phyloP scores from a whole-genome alignment of 768 basidiomycete genomes.

The Naematelia encephala region DNA sequence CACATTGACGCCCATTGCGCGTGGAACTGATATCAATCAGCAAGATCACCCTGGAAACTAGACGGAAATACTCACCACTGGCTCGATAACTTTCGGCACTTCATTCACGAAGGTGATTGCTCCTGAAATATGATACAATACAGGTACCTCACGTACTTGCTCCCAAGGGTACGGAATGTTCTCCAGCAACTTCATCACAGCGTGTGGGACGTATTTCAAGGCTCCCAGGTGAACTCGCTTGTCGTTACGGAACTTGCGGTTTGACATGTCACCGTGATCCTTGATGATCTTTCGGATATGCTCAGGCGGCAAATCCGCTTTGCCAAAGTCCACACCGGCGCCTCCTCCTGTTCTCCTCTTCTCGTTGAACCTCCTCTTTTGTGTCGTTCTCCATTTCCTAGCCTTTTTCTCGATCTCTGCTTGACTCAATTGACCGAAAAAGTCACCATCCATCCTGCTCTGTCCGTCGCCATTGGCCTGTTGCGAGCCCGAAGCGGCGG shows the following conservation, averaged over 20 bases:
- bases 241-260: slow-evolving; percentile 97
- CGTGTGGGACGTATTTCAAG: slow-evolving; percentile 91
- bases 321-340: slow-evolving; percentile 51
- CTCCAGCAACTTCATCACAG: slow-evolving; percentile 97
- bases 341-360: slow-evolving; percentile 49
- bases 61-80: slow-evolving; percentile 60
- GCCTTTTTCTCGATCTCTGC: slow-evolving; percentile 85
- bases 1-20: slow-evolving; percentile 99
- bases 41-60: neutral
- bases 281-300: slow-evolving; percentile 99
- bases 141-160: slow-evolving; percentile 98
- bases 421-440: slow-evolving; percentile 55
- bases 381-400: slow-evolving; percentile 84
- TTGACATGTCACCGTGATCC: slow-evolving; percentile 99
- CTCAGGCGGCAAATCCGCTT: slow-evolving; percentile 85
- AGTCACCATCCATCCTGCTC: slow-evolving; percentile 42
- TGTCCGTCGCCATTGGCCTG: slow-evolving; percentile 26
- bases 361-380: slow-evolving; percentile 70
- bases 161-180: slow-evolving; percentile 98
- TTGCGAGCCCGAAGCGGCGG: slow-evolving; percentile 23
- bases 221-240: slow-evolving; percentile 99
- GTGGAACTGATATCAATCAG: slow-evolving; percentile 62
- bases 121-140: slow-evolving; percentile 97
- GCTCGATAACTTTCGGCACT: slow-evolving; percentile 92
- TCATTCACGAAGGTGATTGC: slow-evolving; percentile 99